A percentile compares a stretch with the other conserved stretches of the same genome.
Evolutionary conservation across 768 basidiomycete genomes (phyloP).

Genomic region (Gloeopeniophorella convolvens): DNA sequence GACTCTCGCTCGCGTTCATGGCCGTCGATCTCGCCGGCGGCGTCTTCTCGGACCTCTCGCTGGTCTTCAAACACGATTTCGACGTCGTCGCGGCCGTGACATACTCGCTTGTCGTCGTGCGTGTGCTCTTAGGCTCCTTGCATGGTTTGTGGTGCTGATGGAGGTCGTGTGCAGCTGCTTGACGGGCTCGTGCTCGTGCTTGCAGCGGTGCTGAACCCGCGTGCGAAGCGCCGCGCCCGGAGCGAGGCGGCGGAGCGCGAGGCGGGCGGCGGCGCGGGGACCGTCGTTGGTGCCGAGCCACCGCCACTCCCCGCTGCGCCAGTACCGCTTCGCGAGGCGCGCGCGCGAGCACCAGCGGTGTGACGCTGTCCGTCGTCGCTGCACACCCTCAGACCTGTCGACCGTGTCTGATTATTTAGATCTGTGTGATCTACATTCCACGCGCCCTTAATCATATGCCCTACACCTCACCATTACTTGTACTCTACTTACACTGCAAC

Average conservation of each 20-base stretch:
- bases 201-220: constrained; percentile 61
- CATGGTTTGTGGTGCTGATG: background rate
- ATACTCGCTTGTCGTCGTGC: constrained; percentile 57
- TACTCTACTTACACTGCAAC: too few relatives aligned
- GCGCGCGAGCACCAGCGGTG: too few relatives aligned
- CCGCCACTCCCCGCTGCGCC: too few relatives aligned
- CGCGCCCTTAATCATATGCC: too few relatives aligned
- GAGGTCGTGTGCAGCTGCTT: constrained; percentile 38
- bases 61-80: constrained; percentile 58
- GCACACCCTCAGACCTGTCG: too few relatives aligned
- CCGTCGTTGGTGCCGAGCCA: background rate
- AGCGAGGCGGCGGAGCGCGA: background rate
- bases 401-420: too few relatives aligned
- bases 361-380: too few relatives aligned
- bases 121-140: background rate
- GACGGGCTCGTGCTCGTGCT: constrained; percentile 56
- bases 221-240: constrained; percentile 29
- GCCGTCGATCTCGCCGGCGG: constrained; percentile 62
- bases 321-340: too few relatives aligned
- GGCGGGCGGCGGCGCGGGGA: background rate
- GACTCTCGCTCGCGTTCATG: constrained; percentile 68
- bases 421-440: too few relatives aligned
- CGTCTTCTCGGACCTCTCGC: constrained; percentile 61
- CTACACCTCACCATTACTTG: too few relatives aligned
- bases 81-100: constrained; percentile 57